Evolutionary conservation across 257 asterid genomes (phyloP), one percentile per base, ranked within the genome.

Genomic region (Cordia subcordata): DNA sequence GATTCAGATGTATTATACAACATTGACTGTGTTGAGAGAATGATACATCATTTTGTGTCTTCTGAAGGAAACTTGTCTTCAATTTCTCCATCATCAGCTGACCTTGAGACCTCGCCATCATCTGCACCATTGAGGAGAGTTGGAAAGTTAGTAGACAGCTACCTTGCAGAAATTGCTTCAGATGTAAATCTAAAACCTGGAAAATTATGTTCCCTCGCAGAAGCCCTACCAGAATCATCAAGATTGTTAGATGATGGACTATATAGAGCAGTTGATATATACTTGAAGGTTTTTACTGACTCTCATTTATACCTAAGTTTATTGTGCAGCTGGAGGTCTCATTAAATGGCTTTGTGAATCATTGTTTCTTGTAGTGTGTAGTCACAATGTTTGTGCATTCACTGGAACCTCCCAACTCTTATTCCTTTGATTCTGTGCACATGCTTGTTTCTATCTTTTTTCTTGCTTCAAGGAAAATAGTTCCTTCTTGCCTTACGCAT

Each of bases 201-300:
- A 61, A 85, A 87, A 60, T 42, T 90, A 11, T 96, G 80, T 49
- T 63, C 74, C 0, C 73, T 93, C 76, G 97, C 93, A 8, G 93
- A 81, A 77, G 85, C 85, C 32, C 75, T 93, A 70, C 97, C 99
- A 13, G 94, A 85, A 61, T 82, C 90, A 65, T 83, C 94, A 8
- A 82, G 99, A 76, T 68, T 88, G 39, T 83, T 94, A 83, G 88
- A 94, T 56, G 99, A 94, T 73, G 99, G 99, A 70, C 68, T 94
- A 46, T 94, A 94, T 71, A 77, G 97, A 65, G 96, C 96, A 39
- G 38, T 94, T 42, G 97, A 94, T 69, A 79, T 90, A 76, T 90
- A 80, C 79, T 71, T 94, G 27, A 80, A 93, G 97, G 99, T 89
- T 71, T 54, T 74, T 64, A 16, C 35, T n/a, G 17, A 5, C 10